Conservation (phyloP, 352 stramenopile species). For the Phytophthora chlamydospora region DNA sequence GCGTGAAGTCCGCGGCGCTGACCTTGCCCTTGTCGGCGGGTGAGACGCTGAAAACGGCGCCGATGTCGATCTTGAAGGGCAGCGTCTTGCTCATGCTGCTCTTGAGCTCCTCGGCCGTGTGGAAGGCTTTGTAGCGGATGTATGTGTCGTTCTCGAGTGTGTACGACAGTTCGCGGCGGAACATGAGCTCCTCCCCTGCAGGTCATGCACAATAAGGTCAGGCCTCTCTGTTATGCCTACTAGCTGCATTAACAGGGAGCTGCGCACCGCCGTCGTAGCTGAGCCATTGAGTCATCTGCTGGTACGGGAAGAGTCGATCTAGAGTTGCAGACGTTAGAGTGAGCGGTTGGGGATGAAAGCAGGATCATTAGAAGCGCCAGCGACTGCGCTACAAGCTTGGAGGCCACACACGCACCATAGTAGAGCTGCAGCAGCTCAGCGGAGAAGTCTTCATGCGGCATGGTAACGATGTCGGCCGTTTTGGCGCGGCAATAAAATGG, state of each 20-base stretch:
- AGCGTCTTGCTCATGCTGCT: conserved; percentile 91
- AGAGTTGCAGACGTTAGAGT: conserved; percentile 4
- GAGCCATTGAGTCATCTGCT: conserved; percentile 86
- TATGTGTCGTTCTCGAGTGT: conserved; percentile 99
- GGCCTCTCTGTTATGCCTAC: neutral
- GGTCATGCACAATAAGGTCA: conserved; percentile 1
- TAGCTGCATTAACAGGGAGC: neutral
- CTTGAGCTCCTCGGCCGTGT: conserved; percentile 87
- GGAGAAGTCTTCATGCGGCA: conserved; percentile 84
- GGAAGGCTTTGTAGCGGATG: conserved; percentile 98
- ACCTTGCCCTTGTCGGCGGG: conserved; percentile 89
- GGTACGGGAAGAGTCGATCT: conserved; percentile 89
- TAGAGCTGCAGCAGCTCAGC: conserved; percentile 87
- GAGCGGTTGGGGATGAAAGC: neutral
- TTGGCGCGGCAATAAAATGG: conserved; percentile 18
- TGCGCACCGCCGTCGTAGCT: conserved; percentile 76
- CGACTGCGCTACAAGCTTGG: neutral
- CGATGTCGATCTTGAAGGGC: conserved; percentile 99
- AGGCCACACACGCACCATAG: conserved; percentile 60
- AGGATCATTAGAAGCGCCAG: conserved; percentile 1
- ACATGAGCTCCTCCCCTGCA: conserved; percentile 79
- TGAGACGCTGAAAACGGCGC: conserved; percentile 94
- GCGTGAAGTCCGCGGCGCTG: conserved; percentile 86
- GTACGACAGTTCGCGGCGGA: conserved; percentile 97
- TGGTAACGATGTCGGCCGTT: conserved; percentile 17